A percentile compares a stretch with the other conserved stretches of the same genome.
Evolutionary conservation across 1,284 basidiomycete genomes (phyloP).

Genomic region (Fomitopsis palustris): DNA sequence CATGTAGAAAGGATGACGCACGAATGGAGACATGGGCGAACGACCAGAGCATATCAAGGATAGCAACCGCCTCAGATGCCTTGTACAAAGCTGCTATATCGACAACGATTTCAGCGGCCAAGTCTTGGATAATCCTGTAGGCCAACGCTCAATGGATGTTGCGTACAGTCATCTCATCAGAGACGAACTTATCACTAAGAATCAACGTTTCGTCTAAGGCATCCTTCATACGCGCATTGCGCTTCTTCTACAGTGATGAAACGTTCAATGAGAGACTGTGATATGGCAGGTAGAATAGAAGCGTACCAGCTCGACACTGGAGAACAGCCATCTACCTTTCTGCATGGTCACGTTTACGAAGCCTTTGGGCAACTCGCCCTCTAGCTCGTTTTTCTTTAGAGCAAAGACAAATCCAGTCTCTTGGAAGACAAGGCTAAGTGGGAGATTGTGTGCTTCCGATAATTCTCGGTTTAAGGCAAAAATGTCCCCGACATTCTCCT

Average conservation of each 20-base stretch:
- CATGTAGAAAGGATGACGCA: conserved; percentile 31
- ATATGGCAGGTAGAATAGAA: neutral
- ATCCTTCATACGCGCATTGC: conserved; percentile 82
- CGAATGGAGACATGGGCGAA: conserved; percentile 81
- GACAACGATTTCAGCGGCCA: conserved; percentile 61
- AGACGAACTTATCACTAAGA: conserved; percentile 66
- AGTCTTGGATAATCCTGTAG: conserved; percentile 67
- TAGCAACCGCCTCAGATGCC: conserved; percentile 84
- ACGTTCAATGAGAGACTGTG: neutral
- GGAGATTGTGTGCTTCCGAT: conserved; percentile 58
- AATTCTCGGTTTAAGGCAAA: conserved; percentile 59
- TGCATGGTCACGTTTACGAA: conserved; percentile 69
- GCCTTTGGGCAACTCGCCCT: conserved; percentile 57
- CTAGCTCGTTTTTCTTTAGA: conserved; percentile 62
- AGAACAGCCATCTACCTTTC: conserved; percentile 73
- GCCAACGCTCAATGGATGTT: neutral
- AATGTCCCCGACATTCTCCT: conserved; percentile 87
- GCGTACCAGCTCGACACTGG: conserved; percentile 75
- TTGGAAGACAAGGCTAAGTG: conserved; percentile 65
- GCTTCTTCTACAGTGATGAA: conserved; percentile 57
- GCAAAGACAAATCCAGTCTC: conserved; percentile 70
- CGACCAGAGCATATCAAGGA: conserved; percentile 83
- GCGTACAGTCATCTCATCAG: neutral
- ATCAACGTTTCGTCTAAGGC: conserved; percentile 79
- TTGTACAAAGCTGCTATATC: conserved; percentile 79